Conservation (phyloP, 2,329 filamentous ascomycete genomes). For the Metarhizium anisopliae region DNA sequence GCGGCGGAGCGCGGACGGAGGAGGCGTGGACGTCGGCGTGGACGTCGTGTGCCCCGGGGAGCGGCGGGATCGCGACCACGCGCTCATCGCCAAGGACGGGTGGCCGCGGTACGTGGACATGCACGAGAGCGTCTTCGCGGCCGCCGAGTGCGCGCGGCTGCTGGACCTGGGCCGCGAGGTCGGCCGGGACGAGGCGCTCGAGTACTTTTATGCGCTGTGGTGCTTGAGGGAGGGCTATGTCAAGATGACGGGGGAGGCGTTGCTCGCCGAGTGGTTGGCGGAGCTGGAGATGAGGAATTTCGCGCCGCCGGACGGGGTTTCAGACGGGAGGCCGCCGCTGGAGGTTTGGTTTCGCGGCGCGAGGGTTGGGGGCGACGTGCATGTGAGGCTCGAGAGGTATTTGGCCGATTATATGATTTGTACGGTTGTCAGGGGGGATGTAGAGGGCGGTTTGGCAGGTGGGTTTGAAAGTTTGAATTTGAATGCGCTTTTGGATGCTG, state of each 20-base stretch:
- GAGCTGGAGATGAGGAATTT: slow-evolving; percentile 62
- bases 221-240: slow-evolving; percentile 74
- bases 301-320: slow-evolving; percentile 37
- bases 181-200: slow-evolving; percentile 37
- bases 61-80: slow-evolving; percentile 51
- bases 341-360: slow-evolving; percentile 23
- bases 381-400: slow-evolving; percentile 27
- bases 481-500: slow-evolving; percentile 36
- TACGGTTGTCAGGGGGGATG: slow-evolving; percentile 35
- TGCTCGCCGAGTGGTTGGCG: slow-evolving; percentile 63
- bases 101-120: slow-evolving; percentile 62
- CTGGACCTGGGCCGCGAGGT: slow-evolving; percentile 33
- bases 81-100: slow-evolving; percentile 47
- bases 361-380: slow-evolving; percentile 24
- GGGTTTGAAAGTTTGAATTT: slow-evolving; percentile 34
- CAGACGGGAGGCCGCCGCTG: slow-evolving; percentile 8
- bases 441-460: slow-evolving; percentile 27
- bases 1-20: slow-evolving; percentile 15
- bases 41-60: slow-evolving; percentile 72
- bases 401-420: slow-evolving; percentile 47
- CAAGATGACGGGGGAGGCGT: slow-evolving; percentile 72
- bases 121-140: slow-evolving; percentile 61
- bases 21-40: slow-evolving; percentile 48
- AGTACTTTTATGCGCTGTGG: slow-evolving; percentile 70
- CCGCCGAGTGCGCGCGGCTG: slow-evolving; percentile 52